phyloP scores from a whole-genome alignment of 2,329 filamentous ascomycete genomes.

The Fusarium gaditjirri region DNA sequence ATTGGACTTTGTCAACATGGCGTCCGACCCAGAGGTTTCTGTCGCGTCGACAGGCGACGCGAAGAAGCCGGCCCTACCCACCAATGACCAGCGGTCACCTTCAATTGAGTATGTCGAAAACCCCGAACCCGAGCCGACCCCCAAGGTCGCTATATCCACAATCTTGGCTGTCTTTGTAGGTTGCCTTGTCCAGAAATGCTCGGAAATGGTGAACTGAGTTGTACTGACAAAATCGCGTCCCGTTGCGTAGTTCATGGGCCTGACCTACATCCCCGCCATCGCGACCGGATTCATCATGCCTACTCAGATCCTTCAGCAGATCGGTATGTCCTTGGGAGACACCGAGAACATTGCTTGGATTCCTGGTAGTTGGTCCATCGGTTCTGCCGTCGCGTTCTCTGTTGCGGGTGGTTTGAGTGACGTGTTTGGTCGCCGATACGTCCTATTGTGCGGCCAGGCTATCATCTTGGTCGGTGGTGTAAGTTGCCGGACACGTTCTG shows the following conservation, averaged over 20 bases:
- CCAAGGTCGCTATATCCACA: slow-evolving; percentile 10
- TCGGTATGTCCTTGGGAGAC: slow-evolving; percentile 2
- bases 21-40: neutral
- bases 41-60: neutral
- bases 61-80: neutral
- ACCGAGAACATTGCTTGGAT: slow-evolving; percentile 11
- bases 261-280: slow-evolving; percentile 14
- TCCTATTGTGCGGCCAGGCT: slow-evolving; percentile 1
- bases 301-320: slow-evolving; percentile 14
- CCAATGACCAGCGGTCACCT: neutral
- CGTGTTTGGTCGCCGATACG: slow-evolving; percentile 11
- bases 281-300: slow-evolving; percentile 14
- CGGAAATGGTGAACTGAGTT: neutral
- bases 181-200: accelerated
- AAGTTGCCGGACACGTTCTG: accelerated
- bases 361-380: slow-evolving; percentile 9
- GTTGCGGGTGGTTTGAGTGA: slow-evolving; percentile 11
- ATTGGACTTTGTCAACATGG: neutral
- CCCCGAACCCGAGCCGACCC: neutral
- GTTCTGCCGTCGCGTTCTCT: slow-evolving; percentile 9
- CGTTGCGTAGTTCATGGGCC: slow-evolving; percentile 4
- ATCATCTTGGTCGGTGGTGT: slow-evolving; percentile 7
- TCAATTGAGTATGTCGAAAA: neutral
- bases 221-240: neutral
- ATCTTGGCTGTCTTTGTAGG: slow-evolving; percentile 12